Evolutionary conservation across 208 protist genomes (phyloP).

Genomic region (Leishmania guyanensis): DNA sequence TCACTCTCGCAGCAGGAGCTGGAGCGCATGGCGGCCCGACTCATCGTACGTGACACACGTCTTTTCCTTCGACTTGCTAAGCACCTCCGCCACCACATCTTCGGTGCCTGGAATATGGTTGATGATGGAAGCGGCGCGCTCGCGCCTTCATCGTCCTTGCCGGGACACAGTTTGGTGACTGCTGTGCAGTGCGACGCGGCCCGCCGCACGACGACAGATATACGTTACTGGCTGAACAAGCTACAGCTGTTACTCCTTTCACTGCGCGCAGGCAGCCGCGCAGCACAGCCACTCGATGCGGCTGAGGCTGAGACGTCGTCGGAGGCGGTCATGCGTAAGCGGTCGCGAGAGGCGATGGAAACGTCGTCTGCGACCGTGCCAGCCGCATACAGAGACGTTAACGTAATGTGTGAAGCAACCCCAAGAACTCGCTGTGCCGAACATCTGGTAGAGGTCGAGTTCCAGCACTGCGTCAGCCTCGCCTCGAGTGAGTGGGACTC

Average conservation of each 20-base stretch:
- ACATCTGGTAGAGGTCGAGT: slow-evolving; percentile 17
- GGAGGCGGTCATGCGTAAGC: slow-evolving; percentile 5
- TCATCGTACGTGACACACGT: slow-evolving; percentile 15
- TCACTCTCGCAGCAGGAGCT: slow-evolving; percentile 30
- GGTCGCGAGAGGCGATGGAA: neutral
- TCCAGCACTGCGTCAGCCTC: slow-evolving; percentile 15
- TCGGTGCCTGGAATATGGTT: slow-evolving; percentile 8
- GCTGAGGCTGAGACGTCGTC: neutral
- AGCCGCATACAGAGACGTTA: neutral
- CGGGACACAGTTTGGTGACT: neutral
- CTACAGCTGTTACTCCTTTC: slow-evolving; percentile 62
- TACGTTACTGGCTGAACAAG: slow-evolving; percentile 73
- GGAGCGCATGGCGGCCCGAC: slow-evolving; percentile 15
- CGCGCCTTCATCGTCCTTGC: neutral
- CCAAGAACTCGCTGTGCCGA: slow-evolving; percentile 8
- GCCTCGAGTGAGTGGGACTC: slow-evolving; percentile 40
- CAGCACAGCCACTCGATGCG: neutral
- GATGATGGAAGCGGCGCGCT: neutral
- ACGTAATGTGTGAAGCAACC: neutral
- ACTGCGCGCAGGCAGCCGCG: slow-evolving; percentile 5
- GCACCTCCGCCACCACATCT: slow-evolving; percentile 29
- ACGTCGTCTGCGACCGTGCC: neutral
- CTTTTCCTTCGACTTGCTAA: slow-evolving; percentile 31
- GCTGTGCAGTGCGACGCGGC: slow-evolving; percentile 22
- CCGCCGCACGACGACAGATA: slow-evolving; percentile 46